Conservation (phyloP, 306 rosid genomes). For the Morella rubra region DNA sequence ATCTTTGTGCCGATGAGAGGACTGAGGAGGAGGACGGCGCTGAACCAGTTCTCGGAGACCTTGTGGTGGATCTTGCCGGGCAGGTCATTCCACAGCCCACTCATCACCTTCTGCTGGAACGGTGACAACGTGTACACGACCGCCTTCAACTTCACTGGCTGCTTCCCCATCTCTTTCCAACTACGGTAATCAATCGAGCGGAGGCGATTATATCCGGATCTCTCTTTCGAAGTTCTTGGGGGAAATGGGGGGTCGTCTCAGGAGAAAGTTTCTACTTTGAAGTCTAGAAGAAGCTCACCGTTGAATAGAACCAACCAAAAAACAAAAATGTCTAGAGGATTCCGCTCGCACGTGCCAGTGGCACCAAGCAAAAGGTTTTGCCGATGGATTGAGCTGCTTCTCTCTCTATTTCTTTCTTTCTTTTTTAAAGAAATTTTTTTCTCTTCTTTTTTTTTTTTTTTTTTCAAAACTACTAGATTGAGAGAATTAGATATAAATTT, state of each 20-base stretch:
- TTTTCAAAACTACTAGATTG: too few species aligned
- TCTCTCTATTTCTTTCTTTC: accelerated
- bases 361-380: too few species aligned
- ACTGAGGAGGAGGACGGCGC: conserved; percentile 59
- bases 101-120: conserved; percentile 86
- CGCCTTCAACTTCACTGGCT: conserved; percentile 66
- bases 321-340: too few species aligned
- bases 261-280: background rate
- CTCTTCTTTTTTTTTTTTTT: too few species aligned
- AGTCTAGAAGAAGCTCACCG: background rate
- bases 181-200: background rate
- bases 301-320: too few species aligned
- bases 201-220: background rate
- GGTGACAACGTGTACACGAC: conserved; percentile 83
- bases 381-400: too few species aligned
- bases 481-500: too few species aligned
- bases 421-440: too few species aligned
- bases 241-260: background rate
- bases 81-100: conserved; percentile 79
- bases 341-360: too few species aligned
- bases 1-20: conserved; percentile 64
- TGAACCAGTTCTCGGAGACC: conserved; percentile 88
- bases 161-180: conserved; percentile 58
- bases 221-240: background rate
- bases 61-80: conserved; percentile 80